A percentile compares a stretch with the other conserved stretches of the same genome.
phyloP scores from a whole-genome alignment of 2,329 filamentous ascomycete species.

The Aspergillus sojae region DNA sequence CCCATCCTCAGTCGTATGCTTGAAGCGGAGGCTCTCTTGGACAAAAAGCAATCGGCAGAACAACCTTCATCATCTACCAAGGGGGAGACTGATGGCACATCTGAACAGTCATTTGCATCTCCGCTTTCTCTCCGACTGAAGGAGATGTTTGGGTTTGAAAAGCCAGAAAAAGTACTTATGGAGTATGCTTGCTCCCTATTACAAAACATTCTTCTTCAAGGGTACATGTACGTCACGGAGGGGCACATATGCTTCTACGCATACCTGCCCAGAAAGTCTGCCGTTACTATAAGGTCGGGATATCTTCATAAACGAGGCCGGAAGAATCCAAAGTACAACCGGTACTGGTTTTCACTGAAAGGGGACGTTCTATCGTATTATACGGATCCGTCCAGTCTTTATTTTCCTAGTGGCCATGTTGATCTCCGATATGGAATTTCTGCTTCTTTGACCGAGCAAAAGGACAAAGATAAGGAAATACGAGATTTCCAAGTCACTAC shows the following conservation, averaged over 20 bases:
- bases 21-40: slow-evolving; percentile 68
- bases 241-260: slow-evolving; percentile 97
- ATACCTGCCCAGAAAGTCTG: slow-evolving; percentile 89
- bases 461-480: slow-evolving; percentile 70
- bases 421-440: slow-evolving; percentile 91
- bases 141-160: slow-evolving; percentile 83
- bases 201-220: slow-evolving; percentile 87
- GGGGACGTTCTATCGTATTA: slow-evolving; percentile 93
- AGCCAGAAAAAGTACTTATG: slow-evolving; percentile 79
- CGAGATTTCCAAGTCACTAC: slow-evolving; percentile 80
- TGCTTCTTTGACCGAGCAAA: slow-evolving; percentile 70
- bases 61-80: slow-evolving; percentile 22
- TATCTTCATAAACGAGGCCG: slow-evolving; percentile 86
- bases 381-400: slow-evolving; percentile 77
- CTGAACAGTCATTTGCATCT: slow-evolving; percentile 49
- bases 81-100: slow-evolving; percentile 54
- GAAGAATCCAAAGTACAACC: slow-evolving; percentile 81
- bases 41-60: slow-evolving; percentile 26
- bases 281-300: slow-evolving; percentile 79
- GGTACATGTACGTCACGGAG: slow-evolving; percentile 92
- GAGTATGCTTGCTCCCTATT: slow-evolving; percentile 94
- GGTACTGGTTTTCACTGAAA: slow-evolving; percentile 92
- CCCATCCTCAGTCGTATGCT: slow-evolving; percentile 79
- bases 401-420: slow-evolving; percentile 89
- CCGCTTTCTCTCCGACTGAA: slow-evolving; percentile 71